phyloP scores from a whole-genome alignment of 495 filamentous ascomycete genomes.

The Cenococcum geophilum region DNA sequence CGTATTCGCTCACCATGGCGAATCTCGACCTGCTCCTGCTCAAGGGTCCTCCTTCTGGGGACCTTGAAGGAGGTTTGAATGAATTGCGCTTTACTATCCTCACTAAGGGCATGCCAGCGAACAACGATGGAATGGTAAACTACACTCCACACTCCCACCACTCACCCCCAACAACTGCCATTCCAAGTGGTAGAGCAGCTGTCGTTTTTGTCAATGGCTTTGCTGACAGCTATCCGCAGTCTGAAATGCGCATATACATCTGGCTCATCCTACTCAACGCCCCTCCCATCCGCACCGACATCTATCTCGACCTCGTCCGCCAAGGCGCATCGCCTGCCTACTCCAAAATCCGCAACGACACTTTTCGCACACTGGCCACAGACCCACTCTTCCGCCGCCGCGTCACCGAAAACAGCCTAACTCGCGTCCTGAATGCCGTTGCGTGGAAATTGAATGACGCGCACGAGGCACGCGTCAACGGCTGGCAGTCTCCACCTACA shows the following conservation, averaged over 20 bases:
- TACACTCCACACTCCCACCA: neutral
- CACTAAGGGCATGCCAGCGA: slow-evolving; percentile 70
- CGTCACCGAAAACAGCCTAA: slow-evolving; percentile 90
- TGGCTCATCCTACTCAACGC: slow-evolving; percentile 90
- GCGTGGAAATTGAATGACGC: slow-evolving; percentile 89
- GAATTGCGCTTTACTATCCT: slow-evolving; percentile 72
- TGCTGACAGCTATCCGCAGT: slow-evolving; percentile 49
- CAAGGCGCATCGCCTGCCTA: slow-evolving; percentile 91
- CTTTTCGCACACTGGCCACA: slow-evolving; percentile 90
- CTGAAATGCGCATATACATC: slow-evolving; percentile 86
- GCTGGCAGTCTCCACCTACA: slow-evolving; percentile 40
- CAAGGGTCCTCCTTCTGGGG: slow-evolving; percentile 65
- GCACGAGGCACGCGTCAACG: slow-evolving; percentile 45
- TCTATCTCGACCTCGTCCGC: slow-evolving; percentile 84
- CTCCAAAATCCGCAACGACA: slow-evolving; percentile 95
- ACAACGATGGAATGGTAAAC: slow-evolving; percentile 84
- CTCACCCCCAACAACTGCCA: neutral
- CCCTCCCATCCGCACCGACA: slow-evolving; percentile 72
- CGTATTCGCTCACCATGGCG: slow-evolving; percentile 8
- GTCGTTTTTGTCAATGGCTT: neutral
- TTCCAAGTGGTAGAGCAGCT: no score
- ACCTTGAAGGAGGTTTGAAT: slow-evolving; percentile 60
- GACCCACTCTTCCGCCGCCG: slow-evolving; percentile 92
- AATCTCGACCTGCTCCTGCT: slow-evolving; percentile 38
- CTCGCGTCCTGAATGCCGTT: slow-evolving; percentile 91